Evolutionary conservation across 148 eudicot genomes (phyloP), one percentile per base, ranked within the genome.

Genomic region (Rheum nobile): DNA sequence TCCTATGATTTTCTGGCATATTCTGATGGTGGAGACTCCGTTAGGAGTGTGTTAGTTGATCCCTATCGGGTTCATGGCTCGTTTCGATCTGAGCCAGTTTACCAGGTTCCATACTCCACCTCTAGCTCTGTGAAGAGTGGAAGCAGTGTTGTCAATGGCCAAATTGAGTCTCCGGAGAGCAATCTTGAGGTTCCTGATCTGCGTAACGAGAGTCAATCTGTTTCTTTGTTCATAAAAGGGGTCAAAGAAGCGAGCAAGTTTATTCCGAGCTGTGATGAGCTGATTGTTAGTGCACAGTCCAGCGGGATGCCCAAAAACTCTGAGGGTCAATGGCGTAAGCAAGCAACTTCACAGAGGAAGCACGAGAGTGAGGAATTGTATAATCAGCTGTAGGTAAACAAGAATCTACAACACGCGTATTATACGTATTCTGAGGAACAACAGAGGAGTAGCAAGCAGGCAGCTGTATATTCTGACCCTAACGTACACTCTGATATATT

Each of bases 381-480:
- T 29, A 63, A 76, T 35, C 79, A 74, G 12, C 81, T 73, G 19
- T 79, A 76, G 57, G 81, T 82, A 24, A 89, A 83, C 81, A 87
- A 88, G 82, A 84, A 80, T 78, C 84, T 80, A 67, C 71, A 75
- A 63, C 72, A 76, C 59, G 61, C 37, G 22, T 81, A 76, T 10
- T 77, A 71, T 26, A 35, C 48, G 52, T 81, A 79, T 50, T 70
- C 79, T 47, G 86, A 84, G 79, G 85, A 78, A 32, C 87, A 77
- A 42, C 85, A 80, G 75, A 89, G 94, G 77, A 84, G 76, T 54
- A 76, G 55, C 70, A 91, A 91, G 75, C 89, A 83, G 37, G 83
- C 85, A 1, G 89, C 94, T 1, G 77, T 79, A 63, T 89, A 69
- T 77, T 79, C 85, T 10, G 94, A 84, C 10, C 77, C 89, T 13